A percentile compares a stretch with the other conserved stretches of the same genome.
Conservation (phyloP, 2,329 filamentous ascomycete species). For the Penicillium sp. region DNA sequence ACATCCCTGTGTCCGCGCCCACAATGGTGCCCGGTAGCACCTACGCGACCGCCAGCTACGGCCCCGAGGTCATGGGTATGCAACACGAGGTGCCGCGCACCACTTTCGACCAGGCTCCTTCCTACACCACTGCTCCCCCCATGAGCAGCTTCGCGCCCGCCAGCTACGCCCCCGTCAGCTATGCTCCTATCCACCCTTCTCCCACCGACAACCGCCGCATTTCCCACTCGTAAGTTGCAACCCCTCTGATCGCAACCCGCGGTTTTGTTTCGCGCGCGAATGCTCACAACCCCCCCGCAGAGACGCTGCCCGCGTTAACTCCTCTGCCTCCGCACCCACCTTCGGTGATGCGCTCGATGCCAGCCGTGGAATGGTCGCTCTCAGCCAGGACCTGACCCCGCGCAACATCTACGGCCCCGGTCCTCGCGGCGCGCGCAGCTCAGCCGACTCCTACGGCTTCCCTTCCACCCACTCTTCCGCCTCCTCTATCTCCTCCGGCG, state of each 20-base stretch:
- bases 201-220: conserved; percentile 65
- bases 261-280: neutral
- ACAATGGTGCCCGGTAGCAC: conserved; percentile 70
- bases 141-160: conserved; percentile 68
- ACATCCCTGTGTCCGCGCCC: conserved; percentile 71
- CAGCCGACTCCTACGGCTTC: conserved; percentile 87
- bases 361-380: conserved; percentile 89
- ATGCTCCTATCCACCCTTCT: conserved; percentile 62
- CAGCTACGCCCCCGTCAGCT: conserved; percentile 77
- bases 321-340: conserved; percentile 55
- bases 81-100: conserved; percentile 78
- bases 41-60: conserved; percentile 61
- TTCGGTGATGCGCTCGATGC: conserved; percentile 91
- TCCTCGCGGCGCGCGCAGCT: conserved; percentile 65
- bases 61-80: conserved; percentile 67
- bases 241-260: no score
- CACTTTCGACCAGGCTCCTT: conserved; percentile 69
- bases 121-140: conserved; percentile 68
- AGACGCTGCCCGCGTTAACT: conserved; percentile 35
- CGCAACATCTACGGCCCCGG: conserved; percentile 84
- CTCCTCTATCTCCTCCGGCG: conserved; percentile 83
- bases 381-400: conserved; percentile 89
- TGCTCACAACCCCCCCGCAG: conserved; percentile 24
- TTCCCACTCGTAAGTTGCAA: conserved; percentile 76
- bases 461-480: conserved; percentile 87